Conservation (phyloP, 768 basidiomycete species). For the Boletus speciosus region DNA sequence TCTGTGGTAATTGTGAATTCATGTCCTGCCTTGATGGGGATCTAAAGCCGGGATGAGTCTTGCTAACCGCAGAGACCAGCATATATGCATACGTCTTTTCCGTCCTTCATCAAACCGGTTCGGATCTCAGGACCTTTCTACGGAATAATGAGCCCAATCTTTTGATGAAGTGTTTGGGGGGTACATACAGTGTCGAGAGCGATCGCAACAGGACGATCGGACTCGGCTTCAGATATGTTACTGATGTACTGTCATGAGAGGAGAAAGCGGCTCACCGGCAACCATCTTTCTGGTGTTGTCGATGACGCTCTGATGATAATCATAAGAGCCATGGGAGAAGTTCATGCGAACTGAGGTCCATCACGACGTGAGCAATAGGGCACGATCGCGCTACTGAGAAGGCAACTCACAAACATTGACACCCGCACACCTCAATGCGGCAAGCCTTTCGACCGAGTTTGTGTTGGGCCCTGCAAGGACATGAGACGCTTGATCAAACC, state of each 20-base stretch:
- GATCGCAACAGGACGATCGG: constrained; percentile 92
- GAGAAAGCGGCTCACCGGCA: constrained; percentile 47
- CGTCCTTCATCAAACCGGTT: constrained; percentile 87
- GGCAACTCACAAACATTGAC: constrained; percentile 88
- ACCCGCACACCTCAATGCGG: constrained; percentile 81
- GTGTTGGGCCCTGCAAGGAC: constrained; percentile 77
- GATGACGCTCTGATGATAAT: constrained; percentile 98
- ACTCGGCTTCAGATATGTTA: constrained; percentile 38
- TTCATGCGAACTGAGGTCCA: constrained; percentile 89
- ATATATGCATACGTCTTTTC: constrained; percentile 67
- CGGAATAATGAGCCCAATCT: constrained; percentile 5
- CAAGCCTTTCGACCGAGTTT: constrained; percentile 86
- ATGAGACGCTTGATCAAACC: constrained; percentile 3
- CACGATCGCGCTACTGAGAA: neutral
- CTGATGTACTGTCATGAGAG: neutral
- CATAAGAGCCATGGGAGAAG: constrained; percentile 98
- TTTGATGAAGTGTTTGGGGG: neutral
- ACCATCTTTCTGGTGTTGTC: constrained; percentile 93
- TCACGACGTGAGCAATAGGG: constrained; percentile 7
- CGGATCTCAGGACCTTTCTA: constrained; percentile 99
- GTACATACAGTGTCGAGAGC: constrained; percentile 89
- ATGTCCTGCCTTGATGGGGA: constrained; percentile 84
- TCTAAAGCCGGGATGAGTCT: constrained; percentile 39
- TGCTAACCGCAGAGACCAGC: neutral
- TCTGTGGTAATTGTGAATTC: constrained; percentile 92